phyloP scores from a whole-genome alignment of 495 filamentous ascomycete species.

The Articulospora tetracladia region DNA sequence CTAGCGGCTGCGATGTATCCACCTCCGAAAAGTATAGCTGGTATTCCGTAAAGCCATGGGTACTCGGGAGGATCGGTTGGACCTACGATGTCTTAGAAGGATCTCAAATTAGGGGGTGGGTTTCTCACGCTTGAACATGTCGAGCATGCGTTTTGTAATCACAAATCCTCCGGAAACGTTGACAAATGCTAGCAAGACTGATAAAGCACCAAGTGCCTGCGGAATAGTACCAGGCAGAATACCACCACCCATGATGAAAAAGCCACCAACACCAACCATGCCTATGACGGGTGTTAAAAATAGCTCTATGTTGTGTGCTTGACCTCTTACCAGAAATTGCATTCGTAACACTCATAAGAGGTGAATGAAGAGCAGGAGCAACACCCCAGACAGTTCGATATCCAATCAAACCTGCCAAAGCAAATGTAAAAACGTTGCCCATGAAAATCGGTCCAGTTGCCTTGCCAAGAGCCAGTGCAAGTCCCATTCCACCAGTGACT shows the following conservation, averaged over 20 bases:
- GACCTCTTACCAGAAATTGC: conserved; percentile 63
- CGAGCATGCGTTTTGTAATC: conserved; percentile 84
- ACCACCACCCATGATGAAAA: conserved; percentile 78
- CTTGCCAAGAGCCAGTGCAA: conserved; percentile 68
- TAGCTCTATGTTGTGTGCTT: not conserved
- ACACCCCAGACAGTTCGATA: conserved; percentile 83
- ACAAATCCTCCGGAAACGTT: conserved; percentile 82
- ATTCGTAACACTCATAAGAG: conserved; percentile 83
- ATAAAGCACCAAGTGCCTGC: conserved; percentile 68
- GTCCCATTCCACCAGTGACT: conserved; percentile 70
- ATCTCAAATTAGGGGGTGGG: not conserved
- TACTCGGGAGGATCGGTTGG: conserved; percentile 79
- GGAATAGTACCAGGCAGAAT: conserved; percentile 71
- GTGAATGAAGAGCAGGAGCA: conserved; percentile 69
- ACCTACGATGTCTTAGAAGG: conserved; percentile 33
- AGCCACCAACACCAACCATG: conserved; percentile 78
- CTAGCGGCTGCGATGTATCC: conserved; percentile 71
- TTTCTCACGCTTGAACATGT: conserved; percentile 72
- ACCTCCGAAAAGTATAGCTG: conserved; percentile 67
- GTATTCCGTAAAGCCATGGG: conserved; percentile 76
- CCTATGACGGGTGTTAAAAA: conserved; percentile 23
- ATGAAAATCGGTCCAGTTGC: conserved; percentile 75
- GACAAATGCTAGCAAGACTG: conserved; percentile 75
- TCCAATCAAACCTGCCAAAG: conserved; percentile 72
- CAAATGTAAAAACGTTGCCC: conserved; percentile 76